phyloP scores from a whole-genome alignment of 176 grass and related monocot species.

The Carex parvula region DNA sequence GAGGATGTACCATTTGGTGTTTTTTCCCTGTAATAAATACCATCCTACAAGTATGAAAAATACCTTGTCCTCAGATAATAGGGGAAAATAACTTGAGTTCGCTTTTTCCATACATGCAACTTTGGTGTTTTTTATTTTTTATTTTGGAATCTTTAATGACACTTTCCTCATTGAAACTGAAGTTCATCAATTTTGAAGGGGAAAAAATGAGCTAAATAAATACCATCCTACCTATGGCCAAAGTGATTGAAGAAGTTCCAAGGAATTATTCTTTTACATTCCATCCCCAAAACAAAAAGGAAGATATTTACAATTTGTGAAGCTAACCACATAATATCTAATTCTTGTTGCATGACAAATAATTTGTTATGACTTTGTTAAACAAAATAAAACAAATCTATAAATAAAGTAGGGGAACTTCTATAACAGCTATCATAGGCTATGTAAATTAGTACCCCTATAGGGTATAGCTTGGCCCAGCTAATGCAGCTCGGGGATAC shows the following conservation, averaged over 20 bases:
- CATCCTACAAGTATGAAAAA: not conserved
- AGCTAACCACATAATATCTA: not conserved
- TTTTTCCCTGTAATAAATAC: too few relatives aligned
- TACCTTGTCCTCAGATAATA: not conserved
- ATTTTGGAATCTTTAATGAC: not conserved
- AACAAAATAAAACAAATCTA: too few relatives aligned
- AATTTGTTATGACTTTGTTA: too few relatives aligned
- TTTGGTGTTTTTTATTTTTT: not conserved
- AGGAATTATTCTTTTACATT: not conserved
- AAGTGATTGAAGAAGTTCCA: not conserved
- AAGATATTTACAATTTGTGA: not conserved
- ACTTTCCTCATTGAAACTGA: not conserved
- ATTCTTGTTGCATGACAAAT: not conserved
- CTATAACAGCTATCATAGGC: too few relatives aligned
- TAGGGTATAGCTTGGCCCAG: not conserved
- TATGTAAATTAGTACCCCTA: not conserved
- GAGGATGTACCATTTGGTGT: not conserved
- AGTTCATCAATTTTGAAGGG: not conserved
- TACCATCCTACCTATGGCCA: not conserved
- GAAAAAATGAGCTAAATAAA: not conserved
- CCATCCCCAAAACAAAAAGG: not conserved
- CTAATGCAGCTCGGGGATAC: not conserved
- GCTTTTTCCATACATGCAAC: not conserved
- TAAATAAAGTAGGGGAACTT: too few relatives aligned
- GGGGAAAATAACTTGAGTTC: not conserved